These are phyloP conservation scores for Magnusiomyces tetraspermus DNA, from an alignment of 1,139 yeast genomes.

Conservation along the genomic window DNA sequence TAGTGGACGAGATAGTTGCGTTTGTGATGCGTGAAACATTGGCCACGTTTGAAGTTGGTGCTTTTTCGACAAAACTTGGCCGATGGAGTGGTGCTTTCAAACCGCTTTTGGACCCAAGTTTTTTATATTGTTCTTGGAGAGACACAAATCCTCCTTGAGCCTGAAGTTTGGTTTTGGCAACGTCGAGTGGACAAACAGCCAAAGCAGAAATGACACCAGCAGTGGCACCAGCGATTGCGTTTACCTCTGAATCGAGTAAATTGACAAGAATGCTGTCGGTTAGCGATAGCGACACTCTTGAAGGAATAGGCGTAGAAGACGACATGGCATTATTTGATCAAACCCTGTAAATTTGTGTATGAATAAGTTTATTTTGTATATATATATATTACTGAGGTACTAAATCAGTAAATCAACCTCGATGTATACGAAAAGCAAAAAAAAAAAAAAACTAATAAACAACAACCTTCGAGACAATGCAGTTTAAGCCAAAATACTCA, in stretches of 20 bases:
- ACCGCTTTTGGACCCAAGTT: not conserved
- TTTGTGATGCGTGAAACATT: not conserved
- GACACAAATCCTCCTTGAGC: slow-evolving; percentile 67
- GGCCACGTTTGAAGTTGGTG: no score
- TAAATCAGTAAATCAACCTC: no score
- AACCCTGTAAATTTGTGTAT: no score
- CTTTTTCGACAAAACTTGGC: not conserved
- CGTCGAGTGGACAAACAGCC: slow-evolving; percentile 87
- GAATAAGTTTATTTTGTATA: no score
- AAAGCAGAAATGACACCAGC: slow-evolving; percentile 90
- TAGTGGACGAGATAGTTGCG: not conserved
- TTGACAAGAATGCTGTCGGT: not conserved
- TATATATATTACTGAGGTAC: no score
- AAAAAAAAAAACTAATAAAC: no score
- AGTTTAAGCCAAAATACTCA: no score
- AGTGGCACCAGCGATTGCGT: slow-evolving; percentile 73
- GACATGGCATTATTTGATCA: not conserved
- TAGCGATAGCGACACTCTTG: not conserved
- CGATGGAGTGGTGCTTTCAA: not conserved
- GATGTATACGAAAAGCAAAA: no score
- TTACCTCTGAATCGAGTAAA: slow-evolving; percentile 37
- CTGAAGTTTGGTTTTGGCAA: slow-evolving; percentile 86
- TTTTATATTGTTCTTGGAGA: slow-evolving; percentile 16
- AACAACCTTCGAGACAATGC: no score
- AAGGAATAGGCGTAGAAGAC: not conserved